These are phyloP conservation scores for Cyberlindnera veronae DNA, from an alignment of 805 yeast genomes.

Conservation along the genomic window DNA sequence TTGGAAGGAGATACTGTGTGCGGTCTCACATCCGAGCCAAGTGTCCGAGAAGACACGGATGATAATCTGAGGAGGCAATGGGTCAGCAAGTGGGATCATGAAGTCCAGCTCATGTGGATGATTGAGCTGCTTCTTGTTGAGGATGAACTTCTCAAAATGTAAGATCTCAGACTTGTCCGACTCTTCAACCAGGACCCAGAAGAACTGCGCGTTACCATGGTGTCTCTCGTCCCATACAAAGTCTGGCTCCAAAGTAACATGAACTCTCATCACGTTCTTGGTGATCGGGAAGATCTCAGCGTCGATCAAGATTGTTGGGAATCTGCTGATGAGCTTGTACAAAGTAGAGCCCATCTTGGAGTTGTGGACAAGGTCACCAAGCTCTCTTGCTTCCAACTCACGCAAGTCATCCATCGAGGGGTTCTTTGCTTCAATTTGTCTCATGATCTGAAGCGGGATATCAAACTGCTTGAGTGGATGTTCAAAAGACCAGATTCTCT, in stretches of 20 bases:
- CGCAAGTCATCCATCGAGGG: constrained; percentile 70
- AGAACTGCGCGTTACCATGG: constrained; percentile 82
- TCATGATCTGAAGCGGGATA: constrained; percentile 60
- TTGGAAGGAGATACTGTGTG: constrained; percentile 78
- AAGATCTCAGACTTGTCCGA: constrained; percentile 68
- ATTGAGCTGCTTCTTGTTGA: constrained; percentile 54
- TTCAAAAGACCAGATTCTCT: constrained; percentile 80
- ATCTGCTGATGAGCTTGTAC: constrained; percentile 56
- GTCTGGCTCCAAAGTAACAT: constrained; percentile 64
- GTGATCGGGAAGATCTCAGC: constrained; percentile 91
- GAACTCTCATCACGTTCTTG: constrained; percentile 77
- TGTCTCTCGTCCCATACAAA: constrained; percentile 80
- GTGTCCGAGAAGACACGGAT: constrained; percentile 76
- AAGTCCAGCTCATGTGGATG: constrained; percentile 74
- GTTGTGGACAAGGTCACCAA: constrained; percentile 90
- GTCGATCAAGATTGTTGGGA: constrained; percentile 72
- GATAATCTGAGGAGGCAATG: constrained; percentile 84
- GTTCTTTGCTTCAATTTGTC: constrained; percentile 57
- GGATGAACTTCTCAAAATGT: constrained; percentile 77
- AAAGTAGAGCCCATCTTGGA: constrained; percentile 64
- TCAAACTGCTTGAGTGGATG: constrained; percentile 91
- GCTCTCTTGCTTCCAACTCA: constrained; percentile 67
- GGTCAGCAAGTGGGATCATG: constrained; percentile 87
- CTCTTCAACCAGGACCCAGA: constrained; percentile 92
- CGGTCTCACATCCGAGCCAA: constrained; percentile 86